A percentile compares a stretch with the other conserved stretches of the same genome.
Evolutionary conservation across 257 asterid genomes (phyloP).

Genomic region (Capsicum baccatum): DNA sequence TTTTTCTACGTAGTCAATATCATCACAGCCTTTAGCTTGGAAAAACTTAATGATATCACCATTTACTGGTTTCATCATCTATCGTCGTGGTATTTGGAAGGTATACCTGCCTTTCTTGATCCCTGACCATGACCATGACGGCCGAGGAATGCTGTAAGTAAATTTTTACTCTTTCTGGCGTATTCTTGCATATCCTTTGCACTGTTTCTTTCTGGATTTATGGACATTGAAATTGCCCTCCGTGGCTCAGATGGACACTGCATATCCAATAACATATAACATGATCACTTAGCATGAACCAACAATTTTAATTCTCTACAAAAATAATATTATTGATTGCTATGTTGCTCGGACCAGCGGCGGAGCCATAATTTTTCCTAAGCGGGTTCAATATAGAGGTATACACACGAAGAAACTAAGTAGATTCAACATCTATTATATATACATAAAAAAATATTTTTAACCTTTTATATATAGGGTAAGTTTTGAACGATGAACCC

Average conservation of each 20-base stretch:
- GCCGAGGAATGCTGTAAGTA: constrained; percentile 65
- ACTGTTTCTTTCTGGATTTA: constrained; percentile 45
- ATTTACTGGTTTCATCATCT: constrained; percentile 29
- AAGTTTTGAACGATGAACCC: too few relatives aligned
- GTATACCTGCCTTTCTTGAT: constrained; percentile 47
- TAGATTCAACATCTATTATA: too few relatives aligned
- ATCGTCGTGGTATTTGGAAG: constrained; percentile 43
- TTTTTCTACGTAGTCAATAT: neutral
- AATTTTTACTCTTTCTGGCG: constrained; percentile 57
- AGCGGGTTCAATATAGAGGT: too few relatives aligned
- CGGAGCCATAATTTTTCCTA: too few relatives aligned
- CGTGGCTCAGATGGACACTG: constrained; percentile 73
- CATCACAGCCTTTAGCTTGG: neutral
- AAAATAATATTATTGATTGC: neutral
- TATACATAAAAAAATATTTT: too few relatives aligned
- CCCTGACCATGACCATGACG: constrained; percentile 39
- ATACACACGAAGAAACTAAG: too few relatives aligned
- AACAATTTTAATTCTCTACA: neutral
- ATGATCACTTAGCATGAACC: neutral
- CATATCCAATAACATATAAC: constrained; percentile 11
- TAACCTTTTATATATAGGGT: too few relatives aligned
- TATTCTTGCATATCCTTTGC: constrained; percentile 50
- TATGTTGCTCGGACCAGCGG: neutral
- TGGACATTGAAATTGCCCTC: constrained; percentile 40
- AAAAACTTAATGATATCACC: neutral